Conservation (phyloP, 2,329 filamentous ascomycete genomes). For the Claviceps africana region DNA sequence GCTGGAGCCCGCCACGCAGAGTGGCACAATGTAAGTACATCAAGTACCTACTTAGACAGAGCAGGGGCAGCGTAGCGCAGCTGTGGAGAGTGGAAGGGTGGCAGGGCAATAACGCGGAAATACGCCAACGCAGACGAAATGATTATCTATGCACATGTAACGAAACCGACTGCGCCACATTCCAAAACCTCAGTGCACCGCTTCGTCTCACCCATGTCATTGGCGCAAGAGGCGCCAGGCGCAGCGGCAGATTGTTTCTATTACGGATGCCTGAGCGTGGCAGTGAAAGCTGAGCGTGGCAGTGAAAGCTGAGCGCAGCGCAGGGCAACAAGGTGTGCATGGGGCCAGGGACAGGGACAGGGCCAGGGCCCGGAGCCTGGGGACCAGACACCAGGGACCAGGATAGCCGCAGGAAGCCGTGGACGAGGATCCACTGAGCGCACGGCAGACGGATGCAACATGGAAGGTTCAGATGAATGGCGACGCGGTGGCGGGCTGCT, state of each 20-base stretch:
- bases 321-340: not conserved
- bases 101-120: not conserved
- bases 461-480: not conserved
- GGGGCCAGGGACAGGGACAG: no score
- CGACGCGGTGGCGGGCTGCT: not conserved
- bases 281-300: conserved; percentile 3
- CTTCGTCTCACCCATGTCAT: not conserved
- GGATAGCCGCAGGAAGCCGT: not conserved
- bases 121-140: no score
- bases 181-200: not conserved
- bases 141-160: no score
- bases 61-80: not conserved
- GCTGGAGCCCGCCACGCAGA: not conserved
- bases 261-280: not conserved
- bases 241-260: not conserved
- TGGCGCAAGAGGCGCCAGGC: not conserved
- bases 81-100: not conserved
- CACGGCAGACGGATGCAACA: not conserved
- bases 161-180: not conserved
- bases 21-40: no score
- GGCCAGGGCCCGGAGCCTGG: no score
- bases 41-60: no score
- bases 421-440: not conserved
- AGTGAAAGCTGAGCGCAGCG: no score
- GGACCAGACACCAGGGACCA: no score